Conservation (phyloP, 2,329 filamentous ascomycete species). For the Eutypa lata region DNA sequence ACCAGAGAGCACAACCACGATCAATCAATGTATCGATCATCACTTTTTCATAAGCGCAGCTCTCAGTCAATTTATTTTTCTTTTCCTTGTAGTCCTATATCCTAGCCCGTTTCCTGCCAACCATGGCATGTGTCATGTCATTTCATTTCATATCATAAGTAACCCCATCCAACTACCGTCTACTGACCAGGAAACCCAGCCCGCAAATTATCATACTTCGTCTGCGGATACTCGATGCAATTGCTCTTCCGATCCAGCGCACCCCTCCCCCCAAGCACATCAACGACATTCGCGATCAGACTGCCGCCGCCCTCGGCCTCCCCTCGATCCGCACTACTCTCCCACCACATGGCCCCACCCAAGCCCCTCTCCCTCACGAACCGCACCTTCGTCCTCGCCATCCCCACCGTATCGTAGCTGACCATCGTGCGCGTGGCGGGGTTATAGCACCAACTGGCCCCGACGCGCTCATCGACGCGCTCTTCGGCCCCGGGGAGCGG, state of each 20-base stretch:
- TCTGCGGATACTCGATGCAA: constrained; percentile 60
- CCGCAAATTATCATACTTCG: constrained; percentile 69
- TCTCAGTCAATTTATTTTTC: too few relatives aligned
- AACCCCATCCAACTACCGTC: too few relatives aligned
- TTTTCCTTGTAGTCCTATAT: too few relatives aligned
- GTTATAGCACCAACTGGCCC: constrained; percentile 78
- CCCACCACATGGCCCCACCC: constrained; percentile 98
- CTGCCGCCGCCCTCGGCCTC: constrained; percentile 63
- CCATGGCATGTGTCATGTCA: too few relatives aligned
- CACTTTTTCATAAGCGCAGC: too few relatives aligned
- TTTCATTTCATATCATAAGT: too few relatives aligned
- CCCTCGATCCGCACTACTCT: constrained; percentile 73
- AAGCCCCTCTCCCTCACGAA: constrained; percentile 67
- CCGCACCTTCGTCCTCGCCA: constrained; percentile 66
- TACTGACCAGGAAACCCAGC: constrained; percentile 44
- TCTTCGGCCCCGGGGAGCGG: constrained; percentile 67
- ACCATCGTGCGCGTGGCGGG: constrained; percentile 62
- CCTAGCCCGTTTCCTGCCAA: too few relatives aligned
- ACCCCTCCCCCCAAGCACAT: constrained; percentile 51
- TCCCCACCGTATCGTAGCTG: constrained; percentile 70
- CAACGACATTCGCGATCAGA: constrained; percentile 64
- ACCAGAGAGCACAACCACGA: too few relatives aligned
- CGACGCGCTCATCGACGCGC: constrained; percentile 57
- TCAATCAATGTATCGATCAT: too few relatives aligned
- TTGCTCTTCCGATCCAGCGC: constrained; percentile 54